Evolutionary conservation across 108 stramenopile genomes (phyloP), one percentile per base, ranked within the genome.

Genomic region (Cyclotella cryptica): DNA sequence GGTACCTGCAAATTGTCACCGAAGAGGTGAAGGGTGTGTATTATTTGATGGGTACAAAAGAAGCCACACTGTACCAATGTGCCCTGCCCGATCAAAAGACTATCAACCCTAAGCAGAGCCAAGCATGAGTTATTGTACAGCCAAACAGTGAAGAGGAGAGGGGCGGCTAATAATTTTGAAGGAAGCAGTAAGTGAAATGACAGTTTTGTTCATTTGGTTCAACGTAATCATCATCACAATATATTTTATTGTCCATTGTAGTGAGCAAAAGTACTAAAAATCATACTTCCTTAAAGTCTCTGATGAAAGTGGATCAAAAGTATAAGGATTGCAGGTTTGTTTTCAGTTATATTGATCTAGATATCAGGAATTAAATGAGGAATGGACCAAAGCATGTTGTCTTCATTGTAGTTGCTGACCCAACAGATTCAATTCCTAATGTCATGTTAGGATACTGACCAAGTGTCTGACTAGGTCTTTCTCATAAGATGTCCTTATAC

Each of bases 401-500:
- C 35, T 35, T 35, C 4, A 35, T 35, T 35, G 35, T 2, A 5
- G 35, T 35, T 35, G 35, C 55, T 24, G 55, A 57, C 24, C 55
- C 55, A 26, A 24, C n/a, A 13, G n/a, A 19, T 26, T 57, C 22
- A 24, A 57, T 57, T 24, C 55, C 55, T 8, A 26, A 24, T 57
- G 22, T 24, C 19, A 2, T 12, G 12, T 2, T 2, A 12, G 12
- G 24, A 24, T 57, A 26, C 3, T 12, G 22, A n/a, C 47, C 47
- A 9, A 49, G 6, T 49, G 1, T 9, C 60, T 39, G 13, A 13
- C 12, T 1, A 39, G 15, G 35, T 39, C 12, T 39, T 61, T 39
- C 12, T 61, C 13, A 61, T 30, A 30, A 30, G 60, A 30, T 39
- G 29, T 61, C 60, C 60, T 17, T 61, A 30, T n/a, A 61, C 60